Evolutionary conservation across 2,329 filamentous ascomycete genomes (phyloP).

Genomic region (Polytolypa hystricis): DNA sequence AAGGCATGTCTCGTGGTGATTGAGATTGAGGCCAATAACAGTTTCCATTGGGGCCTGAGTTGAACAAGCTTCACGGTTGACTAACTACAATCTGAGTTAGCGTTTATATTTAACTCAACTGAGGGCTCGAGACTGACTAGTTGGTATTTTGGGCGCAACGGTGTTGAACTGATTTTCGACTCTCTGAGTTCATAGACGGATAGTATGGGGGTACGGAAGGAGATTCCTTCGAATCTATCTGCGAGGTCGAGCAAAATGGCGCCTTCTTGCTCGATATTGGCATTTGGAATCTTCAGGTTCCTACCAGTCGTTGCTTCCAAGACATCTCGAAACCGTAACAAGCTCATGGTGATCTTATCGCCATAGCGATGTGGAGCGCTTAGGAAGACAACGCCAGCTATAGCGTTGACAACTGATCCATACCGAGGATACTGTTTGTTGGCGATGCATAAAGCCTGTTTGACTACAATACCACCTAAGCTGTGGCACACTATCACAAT

Average conservation of each 20-base stretch:
- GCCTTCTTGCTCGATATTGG: conserved; percentile 6
- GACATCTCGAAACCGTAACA: conserved; percentile 3
- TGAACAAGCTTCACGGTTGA: conserved; percentile 6
- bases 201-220: conserved; percentile 7
- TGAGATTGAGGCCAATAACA: conserved; percentile 7
- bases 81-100: conserved; percentile 3
- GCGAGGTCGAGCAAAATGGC: conserved; percentile 8
- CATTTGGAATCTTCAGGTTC: conserved; percentile 6
- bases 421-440: conserved; percentile 6
- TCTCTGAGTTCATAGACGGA: conserved; percentile 6
- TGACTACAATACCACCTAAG: conserved; percentile 9
- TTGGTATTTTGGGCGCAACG: conserved; percentile 1
- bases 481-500: conserved; percentile 10
- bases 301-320: conserved; percentile 5
- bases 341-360: conserved; percentile 1
- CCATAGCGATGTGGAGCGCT: conserved; percentile 8
- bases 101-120: conserved; percentile 1
- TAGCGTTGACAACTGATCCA: conserved; percentile 3
- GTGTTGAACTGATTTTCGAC: conserved; percentile 1
- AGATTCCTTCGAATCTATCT: conserved; percentile 7
- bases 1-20: conserved; percentile 5
- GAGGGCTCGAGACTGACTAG: conserved; percentile 3
- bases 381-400: conserved; percentile 9
- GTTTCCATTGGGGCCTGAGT: conserved; percentile 6
- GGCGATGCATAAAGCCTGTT: conserved; percentile 11